Evolutionary conservation across 169 alveolate species (phyloP).

Genomic region (Babesia divergens): DNA sequence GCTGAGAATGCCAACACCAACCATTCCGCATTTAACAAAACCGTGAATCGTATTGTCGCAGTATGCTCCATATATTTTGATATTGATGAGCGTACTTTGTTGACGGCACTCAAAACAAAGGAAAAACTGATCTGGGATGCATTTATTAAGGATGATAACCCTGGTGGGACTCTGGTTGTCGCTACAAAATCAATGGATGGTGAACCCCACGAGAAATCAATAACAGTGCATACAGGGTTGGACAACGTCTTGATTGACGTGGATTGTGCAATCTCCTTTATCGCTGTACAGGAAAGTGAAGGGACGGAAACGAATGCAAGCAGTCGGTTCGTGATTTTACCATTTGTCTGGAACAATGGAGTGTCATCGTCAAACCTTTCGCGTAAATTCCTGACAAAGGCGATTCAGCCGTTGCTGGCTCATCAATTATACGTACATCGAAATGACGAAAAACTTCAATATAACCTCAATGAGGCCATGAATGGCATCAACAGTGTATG

Average conservation of each 20-base stretch:
- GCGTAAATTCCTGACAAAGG: not conserved
- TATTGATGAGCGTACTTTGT: not conserved
- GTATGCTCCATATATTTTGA: slow-evolving; percentile 4
- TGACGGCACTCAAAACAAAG: not conserved
- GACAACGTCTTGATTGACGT: not conserved
- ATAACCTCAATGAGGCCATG: not conserved
- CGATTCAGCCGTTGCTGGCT: not conserved
- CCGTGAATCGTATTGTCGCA: not conserved
- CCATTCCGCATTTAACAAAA: not conserved
- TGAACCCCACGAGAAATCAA: not conserved
- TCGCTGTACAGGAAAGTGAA: not conserved
- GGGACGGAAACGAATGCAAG: not conserved
- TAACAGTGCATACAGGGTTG: not conserved
- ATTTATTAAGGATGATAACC: not conserved
- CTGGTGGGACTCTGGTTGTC: not conserved
- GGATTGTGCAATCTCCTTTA: not conserved
- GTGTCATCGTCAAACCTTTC: not conserved
- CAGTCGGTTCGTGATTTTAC: not conserved
- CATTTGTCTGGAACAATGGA: not conserved
- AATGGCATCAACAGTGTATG: slow-evolving; percentile 4
- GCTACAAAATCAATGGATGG: not conserved
- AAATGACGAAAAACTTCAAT: not conserved
- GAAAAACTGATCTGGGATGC: not conserved
- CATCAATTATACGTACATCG: not conserved
- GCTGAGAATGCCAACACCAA: not conserved